These are phyloP conservation scores for Aegilops tauschii DNA, from an alignment of 176 grass and related monocot species.

Conservation along the genomic window DNA sequence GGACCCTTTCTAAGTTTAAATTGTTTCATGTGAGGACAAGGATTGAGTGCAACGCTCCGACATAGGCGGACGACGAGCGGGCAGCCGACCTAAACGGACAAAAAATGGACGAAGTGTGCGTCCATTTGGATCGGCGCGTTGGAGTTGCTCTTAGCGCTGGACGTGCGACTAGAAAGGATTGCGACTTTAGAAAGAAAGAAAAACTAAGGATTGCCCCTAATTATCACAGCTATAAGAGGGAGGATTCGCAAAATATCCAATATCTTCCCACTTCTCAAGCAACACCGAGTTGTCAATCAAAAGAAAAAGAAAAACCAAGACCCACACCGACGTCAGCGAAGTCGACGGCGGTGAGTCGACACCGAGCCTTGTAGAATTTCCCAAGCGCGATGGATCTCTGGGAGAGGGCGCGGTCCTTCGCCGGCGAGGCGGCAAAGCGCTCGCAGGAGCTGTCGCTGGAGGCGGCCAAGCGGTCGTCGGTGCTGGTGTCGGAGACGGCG, in stretches of 20 bases:
- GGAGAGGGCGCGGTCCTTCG: conserved; percentile 79
- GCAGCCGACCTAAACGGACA: no score
- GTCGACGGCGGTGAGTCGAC: conserved; percentile 14
- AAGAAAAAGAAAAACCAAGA: neutral
- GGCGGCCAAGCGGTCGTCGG: conserved; percentile 78
- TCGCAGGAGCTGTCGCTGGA: conserved; percentile 93
- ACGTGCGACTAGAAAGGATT: no score
- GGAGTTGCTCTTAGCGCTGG: no score
- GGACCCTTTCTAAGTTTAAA: no score
- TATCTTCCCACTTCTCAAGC: neutral
- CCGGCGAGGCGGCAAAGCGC: conserved; percentile 85
- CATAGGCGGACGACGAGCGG: no score
- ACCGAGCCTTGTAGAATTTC: conserved; percentile 8
- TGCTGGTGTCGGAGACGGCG: conserved; percentile 67
- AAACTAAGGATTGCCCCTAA: no score
- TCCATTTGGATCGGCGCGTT: no score
- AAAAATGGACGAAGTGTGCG: no score
- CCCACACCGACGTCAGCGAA: conserved; percentile 33
- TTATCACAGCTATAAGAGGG: neutral
- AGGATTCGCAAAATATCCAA: neutral
- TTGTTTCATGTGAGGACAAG: no score
- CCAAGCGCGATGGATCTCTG: conserved; percentile 79
- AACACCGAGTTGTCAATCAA: neutral
- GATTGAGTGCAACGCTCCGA: no score
- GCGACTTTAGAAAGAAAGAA: no score